Evolutionary conservation across 202 grass and related monocot species (phyloP).

Genomic region (Schoenoplectus tabernaemontani): DNA sequence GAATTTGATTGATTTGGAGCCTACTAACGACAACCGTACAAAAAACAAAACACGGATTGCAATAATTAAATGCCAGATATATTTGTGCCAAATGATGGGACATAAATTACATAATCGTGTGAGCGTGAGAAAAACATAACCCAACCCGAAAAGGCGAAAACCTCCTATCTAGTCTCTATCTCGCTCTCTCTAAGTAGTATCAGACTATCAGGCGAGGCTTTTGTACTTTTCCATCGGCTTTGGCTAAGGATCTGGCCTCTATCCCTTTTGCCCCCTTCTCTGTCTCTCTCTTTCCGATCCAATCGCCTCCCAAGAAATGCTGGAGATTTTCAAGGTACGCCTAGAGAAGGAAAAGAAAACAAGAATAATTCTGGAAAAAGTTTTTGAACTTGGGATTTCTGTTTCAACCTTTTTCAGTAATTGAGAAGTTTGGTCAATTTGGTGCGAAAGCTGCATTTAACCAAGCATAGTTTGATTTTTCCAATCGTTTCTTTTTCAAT

Average conservation of each 20-base stretch:
- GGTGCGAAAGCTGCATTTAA: not conserved
- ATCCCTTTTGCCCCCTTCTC: constrained; percentile 17
- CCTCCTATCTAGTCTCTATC: not conserved
- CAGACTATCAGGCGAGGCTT: not conserved
- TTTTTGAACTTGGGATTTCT: not conserved
- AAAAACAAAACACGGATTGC: not conserved
- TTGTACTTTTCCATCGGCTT: constrained; percentile 7
- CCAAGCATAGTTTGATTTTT: not conserved
- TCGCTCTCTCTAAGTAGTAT: not conserved
- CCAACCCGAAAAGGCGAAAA: not conserved
- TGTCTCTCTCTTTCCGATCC: not conserved
- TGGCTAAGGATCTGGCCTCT: constrained; percentile 11
- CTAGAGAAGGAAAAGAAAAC: not conserved
- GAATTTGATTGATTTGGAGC: no score
- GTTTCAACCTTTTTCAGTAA: constrained; percentile 3
- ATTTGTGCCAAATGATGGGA: not conserved
- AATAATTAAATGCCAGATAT: not conserved
- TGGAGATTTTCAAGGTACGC: constrained; percentile 21
- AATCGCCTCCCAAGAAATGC: constrained; percentile 23
- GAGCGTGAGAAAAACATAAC: not conserved
- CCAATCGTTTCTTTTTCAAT: not conserved
- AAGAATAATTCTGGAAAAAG: not conserved
- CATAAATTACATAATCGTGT: not conserved
- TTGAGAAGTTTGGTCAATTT: not conserved
- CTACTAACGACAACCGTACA: not conserved